These are phyloP conservation scores for Striga asiatica DNA, from an alignment of 257 asterid species.

Conservation along the genomic window DNA sequence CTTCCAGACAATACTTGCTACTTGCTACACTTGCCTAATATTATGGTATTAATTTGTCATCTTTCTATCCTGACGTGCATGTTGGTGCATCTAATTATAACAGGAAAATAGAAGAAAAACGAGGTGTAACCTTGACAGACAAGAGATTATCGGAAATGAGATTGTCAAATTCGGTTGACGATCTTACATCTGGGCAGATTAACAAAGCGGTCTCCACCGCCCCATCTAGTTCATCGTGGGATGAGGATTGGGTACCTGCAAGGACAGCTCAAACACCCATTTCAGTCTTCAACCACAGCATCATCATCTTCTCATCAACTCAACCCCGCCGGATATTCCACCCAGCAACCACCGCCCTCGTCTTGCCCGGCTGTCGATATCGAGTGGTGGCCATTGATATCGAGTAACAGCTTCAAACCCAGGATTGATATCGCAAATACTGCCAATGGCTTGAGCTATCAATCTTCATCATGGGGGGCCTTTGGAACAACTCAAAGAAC, in stretches of 20 bases:
- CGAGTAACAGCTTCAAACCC: too few relatives aligned
- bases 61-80: too few relatives aligned
- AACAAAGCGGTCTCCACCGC: slow-evolving; percentile 30
- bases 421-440: too few relatives aligned
- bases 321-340: slow-evolving; percentile 19
- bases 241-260: slow-evolving; percentile 84
- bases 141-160: slow-evolving; percentile 48
- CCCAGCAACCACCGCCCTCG: slow-evolving; percentile 29
- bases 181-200: slow-evolving; percentile 37
- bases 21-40: too few relatives aligned
- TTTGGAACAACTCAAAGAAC: slow-evolving; percentile 46
- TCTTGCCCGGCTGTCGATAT: slow-evolving; percentile 89
- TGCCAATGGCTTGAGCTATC: too few relatives aligned
- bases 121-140: slow-evolving; percentile 79
- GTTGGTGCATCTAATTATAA: too few relatives aligned
- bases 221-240: slow-evolving; percentile 72
- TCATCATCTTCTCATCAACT: slow-evolving; percentile 46
- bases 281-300: slow-evolving; percentile 29
- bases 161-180: slow-evolving; percentile 30
- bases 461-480: slow-evolving; percentile 21
- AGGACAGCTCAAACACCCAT: slow-evolving; percentile 45
- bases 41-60: too few relatives aligned
- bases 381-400: too few relatives aligned
- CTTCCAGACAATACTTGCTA: slow-evolving; percentile 4
- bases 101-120: slow-evolving; percentile 95